Evolutionary conservation across 2,329 filamentous ascomycete genomes (phyloP).

Genomic region (Ustilaginoidea virens): DNA sequence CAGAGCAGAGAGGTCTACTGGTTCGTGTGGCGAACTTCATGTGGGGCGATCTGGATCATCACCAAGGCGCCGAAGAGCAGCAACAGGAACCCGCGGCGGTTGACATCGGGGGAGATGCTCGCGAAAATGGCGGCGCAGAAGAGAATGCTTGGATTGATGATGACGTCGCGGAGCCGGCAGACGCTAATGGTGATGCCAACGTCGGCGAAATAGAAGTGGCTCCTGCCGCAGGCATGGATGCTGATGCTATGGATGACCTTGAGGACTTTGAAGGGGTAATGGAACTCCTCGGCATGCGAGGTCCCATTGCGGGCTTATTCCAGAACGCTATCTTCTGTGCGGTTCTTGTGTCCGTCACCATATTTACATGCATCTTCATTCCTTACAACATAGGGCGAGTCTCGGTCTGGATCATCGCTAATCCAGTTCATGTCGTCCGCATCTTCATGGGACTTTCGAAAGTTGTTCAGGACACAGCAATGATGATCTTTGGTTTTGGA

Average conservation of each 20-base stretch:
- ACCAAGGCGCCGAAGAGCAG: constrained; percentile 13
- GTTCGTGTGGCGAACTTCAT: constrained; percentile 39
- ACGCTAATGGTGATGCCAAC: constrained; percentile 13
- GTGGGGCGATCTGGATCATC: constrained; percentile 39
- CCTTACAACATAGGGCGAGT: constrained; percentile 88
- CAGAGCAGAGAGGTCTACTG: constrained; percentile 12
- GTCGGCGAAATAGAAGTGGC: constrained; percentile 20
- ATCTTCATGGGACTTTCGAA: constrained; percentile 62
- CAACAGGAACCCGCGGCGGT: constrained; percentile 10
- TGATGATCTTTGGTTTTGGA: constrained; percentile 46
- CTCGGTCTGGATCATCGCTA: constrained; percentile 62
- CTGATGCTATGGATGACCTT: constrained; percentile 64
- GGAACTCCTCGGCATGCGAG: constrained; percentile 92
- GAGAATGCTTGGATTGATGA: constrained; percentile 9
- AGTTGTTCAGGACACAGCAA: constrained; percentile 57
- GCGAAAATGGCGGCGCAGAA: constrained; percentile 49
- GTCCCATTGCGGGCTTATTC: constrained; percentile 73
- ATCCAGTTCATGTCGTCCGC: constrained; percentile 61
- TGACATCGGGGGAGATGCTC: constrained; percentile 16
- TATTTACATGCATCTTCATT: constrained; percentile 73
- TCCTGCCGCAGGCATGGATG: constrained; percentile 54
- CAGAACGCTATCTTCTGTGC: constrained; percentile 94
- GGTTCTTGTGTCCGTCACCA: constrained; percentile 73
- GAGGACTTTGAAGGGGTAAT: constrained; percentile 94
- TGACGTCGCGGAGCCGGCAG: constrained; percentile 22